Base-by-base conservation (phyloP, 2,329 filamentous ascomycete genomes). In the Pezicula radicicola region DNA sequence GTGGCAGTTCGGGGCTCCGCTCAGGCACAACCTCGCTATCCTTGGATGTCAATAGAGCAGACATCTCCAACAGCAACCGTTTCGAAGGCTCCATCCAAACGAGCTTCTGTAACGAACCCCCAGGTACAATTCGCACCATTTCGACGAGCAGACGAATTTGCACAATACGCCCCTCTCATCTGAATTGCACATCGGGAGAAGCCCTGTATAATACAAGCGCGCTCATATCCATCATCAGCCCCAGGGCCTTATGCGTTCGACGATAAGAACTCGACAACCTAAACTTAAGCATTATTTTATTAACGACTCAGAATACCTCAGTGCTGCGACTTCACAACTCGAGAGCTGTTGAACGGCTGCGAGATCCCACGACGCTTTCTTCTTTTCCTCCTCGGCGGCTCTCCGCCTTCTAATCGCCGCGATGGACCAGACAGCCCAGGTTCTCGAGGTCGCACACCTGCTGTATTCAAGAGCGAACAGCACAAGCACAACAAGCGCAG, bases 401-500 rank as follows among this genome's bases (percentile, higher is more conserved):
- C 46, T 44, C 53, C 51, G 49, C 57, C 54, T 16, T 37, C 37
- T 48, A 46, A 49, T 48, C 36, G 30, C 60, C 56, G 57, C 50
- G 52, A 74, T 74, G 71, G 70, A 73, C 55, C 62, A 68, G 42
- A 59, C 69, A 46, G 68, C 61, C 30, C 63, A 66, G 48, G 65
- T 66, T 27, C 67, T 74, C 57, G 60, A 66, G 49, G 55, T 66
- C 18, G 72, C 70, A 37, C 65, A 74, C 56, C 55, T 71, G 45
- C 52, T 75, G 10, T 78, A 78, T 54, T 69, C 72, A 49, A 71
- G 77, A 58, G 68, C 71, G 9, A 71, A 74, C 60, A 62, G 67
- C 10, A 71, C 66, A 21, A 52, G 36, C 56, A 61, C 48, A 56
- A 63, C 58, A 54, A 51, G 57, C 52, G 49, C 58, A 28, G 18